Conservation (phyloP, 2,329 filamentous ascomycete genomes). For the Penicillium sp. region DNA sequence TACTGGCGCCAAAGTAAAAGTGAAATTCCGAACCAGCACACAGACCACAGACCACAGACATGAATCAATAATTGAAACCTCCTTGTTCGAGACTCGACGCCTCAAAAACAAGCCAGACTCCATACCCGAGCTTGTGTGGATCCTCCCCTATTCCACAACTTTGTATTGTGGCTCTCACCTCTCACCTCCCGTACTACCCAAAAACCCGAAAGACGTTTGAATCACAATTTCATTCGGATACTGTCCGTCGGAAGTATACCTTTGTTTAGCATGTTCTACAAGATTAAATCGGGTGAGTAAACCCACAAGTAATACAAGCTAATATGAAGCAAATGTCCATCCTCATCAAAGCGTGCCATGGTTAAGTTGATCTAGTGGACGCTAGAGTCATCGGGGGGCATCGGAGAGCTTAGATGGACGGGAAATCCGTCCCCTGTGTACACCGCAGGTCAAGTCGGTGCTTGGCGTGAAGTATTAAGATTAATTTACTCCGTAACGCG, state of each 20-base stretch:
- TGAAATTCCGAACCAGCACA: not conserved
- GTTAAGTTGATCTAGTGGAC: slow-evolving; percentile 23
- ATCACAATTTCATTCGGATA: slow-evolving; percentile 5
- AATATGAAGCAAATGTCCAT: slow-evolving; percentile 18
- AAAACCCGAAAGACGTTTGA: not conserved
- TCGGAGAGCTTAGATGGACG: slow-evolving; percentile 21
- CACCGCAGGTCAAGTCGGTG: slow-evolving; percentile 19
- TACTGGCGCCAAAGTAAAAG: not conserved
- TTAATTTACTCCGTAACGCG: not conserved
- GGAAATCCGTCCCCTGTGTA: slow-evolving; percentile 16
- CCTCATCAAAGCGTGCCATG: slow-evolving; percentile 29
- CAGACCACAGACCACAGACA: slow-evolving; percentile 3
- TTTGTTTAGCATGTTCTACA: not conserved
- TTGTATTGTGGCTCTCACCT: slow-evolving; percentile 11
- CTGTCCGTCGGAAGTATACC: slow-evolving; percentile 3
- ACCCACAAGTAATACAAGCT: slow-evolving; percentile 11
- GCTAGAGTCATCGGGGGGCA: slow-evolving; percentile 19
- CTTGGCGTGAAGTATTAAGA: slow-evolving; percentile 8
- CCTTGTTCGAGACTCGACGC: slow-evolving; percentile 11
- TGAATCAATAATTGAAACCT: slow-evolving; percentile 22
- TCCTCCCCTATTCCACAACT: slow-evolving; percentile 20
- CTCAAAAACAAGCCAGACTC: slow-evolving; percentile 12
- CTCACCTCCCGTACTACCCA: not conserved
- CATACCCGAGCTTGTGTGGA: slow-evolving; percentile 25
- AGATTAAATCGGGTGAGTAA: not conserved